Base-by-base conservation (phyloP, 805 yeast genomes). In the Pichia eremophila region DNA sequence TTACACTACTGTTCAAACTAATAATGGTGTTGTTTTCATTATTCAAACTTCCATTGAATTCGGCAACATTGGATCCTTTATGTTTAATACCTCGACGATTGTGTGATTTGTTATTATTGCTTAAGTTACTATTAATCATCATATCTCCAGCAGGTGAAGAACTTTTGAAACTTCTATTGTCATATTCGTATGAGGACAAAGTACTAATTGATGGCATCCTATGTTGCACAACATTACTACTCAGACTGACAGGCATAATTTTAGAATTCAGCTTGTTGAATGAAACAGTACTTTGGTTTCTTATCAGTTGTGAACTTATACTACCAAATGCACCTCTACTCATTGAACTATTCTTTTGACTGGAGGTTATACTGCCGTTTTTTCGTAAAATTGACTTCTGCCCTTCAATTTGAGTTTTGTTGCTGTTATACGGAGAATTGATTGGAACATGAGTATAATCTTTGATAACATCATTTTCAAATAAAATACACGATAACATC, bases 401-500 rank as follows among this genome's bases (percentile, higher is more conserved):
- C 3, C 11, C 15, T 7, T 39, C 44, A 2, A 34, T 9, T 22
- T 31, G 36, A n/a, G 40, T n/a, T 29, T 44, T 50, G 2, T 54
- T 51, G 1, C 52, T 29, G 18, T 47, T 37, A 53, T 74, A 71
- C 4, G 78, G 77, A 8, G 79, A 70, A 54, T 73, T 72, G 45
- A 75, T 63, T 0, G 80, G 77, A 11, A 73, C 59, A 44, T 63
- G 64, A 5, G 59, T 53, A 43, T 57, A 51, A 10, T 59, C 47
- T 17, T 52, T 52, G 45, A 57, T 57, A 17, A 50, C 54, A 14
- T 56, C 41, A 54, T 71, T 74, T 57, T 71, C 85, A 57, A 69
- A 72, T 48, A 85, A 64, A 5, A 87, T 72, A 64, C 95, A 86
- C 4, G 91, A 77, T 54, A 89, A 64, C 88, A 86, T 85, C 1